phyloP scores from a whole-genome alignment of 805 yeast species.

The Candida tammaniensis region DNA sequence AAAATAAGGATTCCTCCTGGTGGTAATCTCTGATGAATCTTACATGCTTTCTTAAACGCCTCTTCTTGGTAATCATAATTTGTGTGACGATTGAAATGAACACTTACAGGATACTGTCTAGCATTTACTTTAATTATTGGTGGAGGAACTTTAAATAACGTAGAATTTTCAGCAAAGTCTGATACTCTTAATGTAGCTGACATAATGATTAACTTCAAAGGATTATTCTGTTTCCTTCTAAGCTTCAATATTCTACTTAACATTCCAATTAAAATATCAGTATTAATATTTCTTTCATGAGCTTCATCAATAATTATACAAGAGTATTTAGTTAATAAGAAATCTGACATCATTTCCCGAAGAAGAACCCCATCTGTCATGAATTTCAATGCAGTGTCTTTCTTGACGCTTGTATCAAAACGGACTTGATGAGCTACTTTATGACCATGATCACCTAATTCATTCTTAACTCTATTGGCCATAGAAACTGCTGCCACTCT shows the following conservation, averaged over 20 bases:
- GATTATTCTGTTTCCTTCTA: slow-evolving; percentile 56
- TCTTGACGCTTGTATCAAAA: slow-evolving; percentile 65
- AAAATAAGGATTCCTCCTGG: slow-evolving; percentile 92
- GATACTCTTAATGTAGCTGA: slow-evolving; percentile 94
- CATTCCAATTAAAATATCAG: slow-evolving; percentile 95
- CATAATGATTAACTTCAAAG: slow-evolving; percentile 86
- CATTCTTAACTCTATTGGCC: slow-evolving; percentile 77
- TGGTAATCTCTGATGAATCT: slow-evolving; percentile 83
- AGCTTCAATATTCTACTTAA: slow-evolving; percentile 79
- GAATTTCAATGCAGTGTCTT: slow-evolving; percentile 68
- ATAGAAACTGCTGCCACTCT: slow-evolving; percentile 92
- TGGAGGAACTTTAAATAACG: slow-evolving; percentile 69
- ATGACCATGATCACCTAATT: slow-evolving; percentile 67
- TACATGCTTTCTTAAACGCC: slow-evolving; percentile 78
- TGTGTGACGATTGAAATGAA: slow-evolving; percentile 84
- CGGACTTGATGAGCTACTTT: slow-evolving; percentile 80
- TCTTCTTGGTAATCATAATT: slow-evolving; percentile 78
- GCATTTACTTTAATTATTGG: slow-evolving; percentile 90
- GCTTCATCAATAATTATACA: slow-evolving; percentile 94
- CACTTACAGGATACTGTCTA: slow-evolving; percentile 89
- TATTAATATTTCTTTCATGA: slow-evolving; percentile 93
- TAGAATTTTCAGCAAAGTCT: slow-evolving; percentile 82
- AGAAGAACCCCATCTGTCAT: slow-evolving; percentile 95
- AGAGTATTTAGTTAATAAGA: slow-evolving; percentile 77
- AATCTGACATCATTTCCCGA: slow-evolving; percentile 90